phyloP scores from a whole-genome alignment of 331 rosid genomes.

The Quercus phellos region DNA sequence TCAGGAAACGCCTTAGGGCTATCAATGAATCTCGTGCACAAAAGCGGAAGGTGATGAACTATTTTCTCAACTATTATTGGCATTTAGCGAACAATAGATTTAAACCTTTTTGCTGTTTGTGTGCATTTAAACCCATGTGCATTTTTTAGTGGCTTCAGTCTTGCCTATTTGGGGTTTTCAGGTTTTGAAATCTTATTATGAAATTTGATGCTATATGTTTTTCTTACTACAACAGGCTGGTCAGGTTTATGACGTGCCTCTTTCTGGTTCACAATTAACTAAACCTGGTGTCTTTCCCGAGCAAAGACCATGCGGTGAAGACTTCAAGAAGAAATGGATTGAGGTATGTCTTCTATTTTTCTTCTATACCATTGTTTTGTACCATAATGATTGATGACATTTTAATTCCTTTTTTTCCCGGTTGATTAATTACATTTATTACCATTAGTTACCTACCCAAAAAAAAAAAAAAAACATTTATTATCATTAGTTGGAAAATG shows the following conservation, averaged over 20 bases:
- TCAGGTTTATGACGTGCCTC: slow-evolving; percentile 88
- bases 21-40: slow-evolving; percentile 98
- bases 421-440: not conserved
- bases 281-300: slow-evolving; percentile 86
- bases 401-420: not conserved
- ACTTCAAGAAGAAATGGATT: slow-evolving; percentile 88
- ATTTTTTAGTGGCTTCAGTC: not conserved
- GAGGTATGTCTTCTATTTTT: slow-evolving; percentile 54
- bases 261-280: slow-evolving; percentile 69
- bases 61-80: not conserved
- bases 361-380: not conserved
- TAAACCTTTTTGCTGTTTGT: not conserved
- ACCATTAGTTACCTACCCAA: not conserved
- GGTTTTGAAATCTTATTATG: slow-evolving; percentile 14
- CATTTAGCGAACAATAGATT: not conserved
- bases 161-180: not conserved
- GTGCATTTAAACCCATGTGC: not conserved
- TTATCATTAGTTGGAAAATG: not conserved
- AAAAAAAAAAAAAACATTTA: not conserved
- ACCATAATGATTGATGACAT: not conserved
- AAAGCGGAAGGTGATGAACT: slow-evolving; percentile 78
- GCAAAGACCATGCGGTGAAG: slow-evolving; percentile 70
- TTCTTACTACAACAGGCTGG: slow-evolving; percentile 77
- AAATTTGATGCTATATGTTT: slow-evolving; percentile 22
- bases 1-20: slow-evolving; percentile 86